Evolutionary conservation across 1,139 yeast species (phyloP).

Genomic region (Hyphopichia wangnamkhiaoensis): DNA sequence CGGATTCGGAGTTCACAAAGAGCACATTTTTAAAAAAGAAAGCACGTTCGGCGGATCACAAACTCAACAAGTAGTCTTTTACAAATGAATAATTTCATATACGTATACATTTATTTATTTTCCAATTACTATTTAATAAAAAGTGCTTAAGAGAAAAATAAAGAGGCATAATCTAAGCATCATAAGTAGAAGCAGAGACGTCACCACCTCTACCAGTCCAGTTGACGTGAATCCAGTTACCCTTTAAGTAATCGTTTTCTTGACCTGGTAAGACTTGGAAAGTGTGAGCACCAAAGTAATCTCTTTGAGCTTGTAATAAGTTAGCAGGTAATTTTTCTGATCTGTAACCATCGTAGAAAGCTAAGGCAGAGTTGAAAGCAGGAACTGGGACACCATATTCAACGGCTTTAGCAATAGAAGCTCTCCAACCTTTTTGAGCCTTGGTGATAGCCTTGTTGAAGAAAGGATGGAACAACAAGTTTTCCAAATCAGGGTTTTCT

Average conservation of each 20-base stretch:
- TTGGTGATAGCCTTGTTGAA: constrained; percentile 86
- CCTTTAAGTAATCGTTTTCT: constrained; percentile 77
- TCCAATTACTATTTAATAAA: no score
- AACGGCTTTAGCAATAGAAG: constrained; percentile 75
- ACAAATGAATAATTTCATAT: background rate
- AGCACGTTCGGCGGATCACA: no score
- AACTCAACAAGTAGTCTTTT: no score
- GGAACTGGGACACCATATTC: constrained; percentile 94
- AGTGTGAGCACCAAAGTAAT: constrained; percentile 99
- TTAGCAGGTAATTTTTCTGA: constrained; percentile 94
- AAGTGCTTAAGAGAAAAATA: no score
- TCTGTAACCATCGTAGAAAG: constrained; percentile 99
- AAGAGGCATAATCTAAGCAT: constrained; percentile 55
- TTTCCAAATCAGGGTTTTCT: constrained; percentile 89
- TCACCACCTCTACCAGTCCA: constrained; percentile 99
- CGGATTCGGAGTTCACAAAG: background rate
- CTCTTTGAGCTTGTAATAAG: constrained; percentile 99
- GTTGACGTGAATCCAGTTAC: constrained; percentile 88
- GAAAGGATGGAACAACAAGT: constrained; percentile 94
- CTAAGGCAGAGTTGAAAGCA: constrained; percentile 93
- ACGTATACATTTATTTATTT: no score
- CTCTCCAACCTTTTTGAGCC: constrained; percentile 97
- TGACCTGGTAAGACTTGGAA: constrained; percentile 90
- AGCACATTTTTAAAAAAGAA: no score
- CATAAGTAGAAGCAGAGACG: constrained; percentile 91